phyloP scores from a whole-genome alignment of 306 rosid genomes.

The Fragaria ananassa region DNA sequence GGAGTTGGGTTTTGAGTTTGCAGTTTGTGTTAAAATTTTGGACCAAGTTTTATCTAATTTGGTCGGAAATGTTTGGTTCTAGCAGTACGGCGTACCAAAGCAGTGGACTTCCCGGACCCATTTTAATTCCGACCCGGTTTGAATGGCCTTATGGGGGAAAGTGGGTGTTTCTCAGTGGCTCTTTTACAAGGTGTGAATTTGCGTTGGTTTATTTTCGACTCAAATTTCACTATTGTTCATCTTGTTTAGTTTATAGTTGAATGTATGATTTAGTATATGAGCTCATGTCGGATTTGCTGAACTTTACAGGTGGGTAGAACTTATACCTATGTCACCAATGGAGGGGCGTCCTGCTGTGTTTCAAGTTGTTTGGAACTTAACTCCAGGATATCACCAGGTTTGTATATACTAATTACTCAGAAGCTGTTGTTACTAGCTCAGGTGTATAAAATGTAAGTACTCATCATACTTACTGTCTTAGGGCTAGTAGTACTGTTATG shows the following conservation, averaged over 20 bases:
- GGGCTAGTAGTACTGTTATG: background rate
- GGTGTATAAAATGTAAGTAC: background rate
- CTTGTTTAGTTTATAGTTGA: slow-evolving; percentile 8
- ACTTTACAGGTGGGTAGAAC: slow-evolving; percentile 60
- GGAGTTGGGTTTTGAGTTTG: slow-evolving; percentile 22
- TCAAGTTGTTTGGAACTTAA: slow-evolving; percentile 75
- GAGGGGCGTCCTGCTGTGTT: slow-evolving; percentile 72
- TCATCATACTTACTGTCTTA: background rate
- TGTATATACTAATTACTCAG: slow-evolving; percentile 8
- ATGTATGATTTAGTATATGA: slow-evolving; percentile 11
- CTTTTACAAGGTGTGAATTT: slow-evolving; percentile 59
- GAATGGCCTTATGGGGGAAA: slow-evolving; percentile 81
- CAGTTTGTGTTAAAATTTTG: slow-evolving; percentile 1
- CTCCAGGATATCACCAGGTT: slow-evolving; percentile 87
- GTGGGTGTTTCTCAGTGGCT: slow-evolving; percentile 61
- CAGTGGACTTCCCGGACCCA: slow-evolving; percentile 45
- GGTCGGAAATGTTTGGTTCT: slow-evolving; percentile 59
- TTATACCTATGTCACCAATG: slow-evolving; percentile 65
- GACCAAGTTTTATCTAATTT: slow-evolving; percentile 13
- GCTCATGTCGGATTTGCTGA: slow-evolving; percentile 24
- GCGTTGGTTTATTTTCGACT: slow-evolving; percentile 3
- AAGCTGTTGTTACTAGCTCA: background rate
- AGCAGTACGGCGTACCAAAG: slow-evolving; percentile 45
- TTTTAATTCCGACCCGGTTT: slow-evolving; percentile 55
- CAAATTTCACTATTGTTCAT: background rate